These are phyloP conservation scores for Pseudozyma sp. DNA, from an alignment of 1,284 basidiomycete species.

Conservation along the genomic window DNA sequence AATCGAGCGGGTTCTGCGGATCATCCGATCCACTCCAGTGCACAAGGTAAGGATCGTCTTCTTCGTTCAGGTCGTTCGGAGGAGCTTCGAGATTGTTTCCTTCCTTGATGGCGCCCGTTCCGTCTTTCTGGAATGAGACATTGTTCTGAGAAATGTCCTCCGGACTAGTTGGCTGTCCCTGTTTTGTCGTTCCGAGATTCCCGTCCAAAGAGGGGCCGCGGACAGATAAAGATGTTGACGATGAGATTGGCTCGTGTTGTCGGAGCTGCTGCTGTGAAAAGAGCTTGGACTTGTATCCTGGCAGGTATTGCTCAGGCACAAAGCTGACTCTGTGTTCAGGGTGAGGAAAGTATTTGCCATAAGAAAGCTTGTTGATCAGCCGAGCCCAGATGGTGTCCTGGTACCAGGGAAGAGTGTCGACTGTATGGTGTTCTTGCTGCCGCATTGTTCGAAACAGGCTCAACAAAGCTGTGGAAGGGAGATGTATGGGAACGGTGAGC, in stretches of 20 bases:
- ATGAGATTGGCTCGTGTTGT: not conserved
- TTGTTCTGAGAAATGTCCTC: too few relatives aligned
- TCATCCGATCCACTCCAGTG: conserved; percentile 67
- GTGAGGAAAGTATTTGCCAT: conserved; percentile 27
- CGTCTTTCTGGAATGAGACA: too few relatives aligned
- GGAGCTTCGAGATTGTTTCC: conserved; percentile 15
- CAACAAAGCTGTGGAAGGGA: too few relatives aligned
- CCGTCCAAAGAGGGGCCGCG: too few relatives aligned
- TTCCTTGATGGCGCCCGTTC: not conserved
- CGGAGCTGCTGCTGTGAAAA: not conserved
- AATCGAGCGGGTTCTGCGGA: conserved; percentile 67
- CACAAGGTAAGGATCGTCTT: conserved; percentile 70
- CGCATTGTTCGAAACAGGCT: too few relatives aligned
- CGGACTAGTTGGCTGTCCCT: not conserved
- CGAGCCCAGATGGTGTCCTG: conserved; percentile 40
- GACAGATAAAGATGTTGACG: too few relatives aligned
- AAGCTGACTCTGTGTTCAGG: conserved; percentile 42
- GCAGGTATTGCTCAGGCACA: conserved; percentile 39
- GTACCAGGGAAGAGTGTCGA: conserved; percentile 32
- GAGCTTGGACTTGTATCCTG: conserved; percentile 25
- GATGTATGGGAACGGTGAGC: too few relatives aligned
- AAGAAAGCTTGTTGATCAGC: conserved; percentile 31
- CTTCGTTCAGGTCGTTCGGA: conserved; percentile 16
- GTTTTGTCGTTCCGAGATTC: too few relatives aligned
- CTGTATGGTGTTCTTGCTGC: too few relatives aligned